These are phyloP conservation scores for Botrytis elliptica DNA, from an alignment of 2,329 filamentous ascomycete genomes.

Conservation along the genomic window DNA sequence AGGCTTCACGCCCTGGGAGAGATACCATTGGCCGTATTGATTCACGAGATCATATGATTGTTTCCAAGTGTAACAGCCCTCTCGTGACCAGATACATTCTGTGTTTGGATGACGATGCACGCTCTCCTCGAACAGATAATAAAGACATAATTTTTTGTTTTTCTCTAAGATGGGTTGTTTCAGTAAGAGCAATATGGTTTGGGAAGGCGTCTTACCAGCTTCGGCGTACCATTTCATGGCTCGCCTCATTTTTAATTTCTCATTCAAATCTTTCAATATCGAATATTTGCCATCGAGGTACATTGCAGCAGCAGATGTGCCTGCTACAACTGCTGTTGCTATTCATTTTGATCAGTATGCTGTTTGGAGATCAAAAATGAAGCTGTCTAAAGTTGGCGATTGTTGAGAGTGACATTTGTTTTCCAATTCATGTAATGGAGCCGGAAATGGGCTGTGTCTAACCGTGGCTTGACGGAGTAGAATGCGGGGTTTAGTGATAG, in stretches of 20 bases:
- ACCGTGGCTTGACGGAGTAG: neutral
- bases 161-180: neutral
- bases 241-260: constrained; percentile 46
- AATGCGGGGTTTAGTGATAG: neutral
- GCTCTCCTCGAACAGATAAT: constrained; percentile 63
- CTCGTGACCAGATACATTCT: constrained; percentile 66
- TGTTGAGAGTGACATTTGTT: neutral
- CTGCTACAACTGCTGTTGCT: constrained; percentile 36
- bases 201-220: constrained; percentile 45
- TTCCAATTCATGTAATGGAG: neutral
- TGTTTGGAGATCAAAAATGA: neutral
- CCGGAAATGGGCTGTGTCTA: neutral
- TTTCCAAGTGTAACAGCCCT: constrained; percentile 57
- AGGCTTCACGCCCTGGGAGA: constrained; percentile 55
- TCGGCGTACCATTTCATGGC: constrained; percentile 47
- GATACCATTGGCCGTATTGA: constrained; percentile 63
- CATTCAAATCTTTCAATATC: constrained; percentile 58
- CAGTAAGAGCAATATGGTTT: neutral
- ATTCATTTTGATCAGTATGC: constrained; percentile 15
- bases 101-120: constrained; percentile 52
- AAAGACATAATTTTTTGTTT: constrained; percentile 57
- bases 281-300: constrained; percentile 72
- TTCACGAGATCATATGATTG: constrained; percentile 55
- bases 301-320: constrained; percentile 47
- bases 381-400: neutral